Base-by-base conservation (phyloP, 169 alveolate genomes). In the Babesia divergens region DNA sequence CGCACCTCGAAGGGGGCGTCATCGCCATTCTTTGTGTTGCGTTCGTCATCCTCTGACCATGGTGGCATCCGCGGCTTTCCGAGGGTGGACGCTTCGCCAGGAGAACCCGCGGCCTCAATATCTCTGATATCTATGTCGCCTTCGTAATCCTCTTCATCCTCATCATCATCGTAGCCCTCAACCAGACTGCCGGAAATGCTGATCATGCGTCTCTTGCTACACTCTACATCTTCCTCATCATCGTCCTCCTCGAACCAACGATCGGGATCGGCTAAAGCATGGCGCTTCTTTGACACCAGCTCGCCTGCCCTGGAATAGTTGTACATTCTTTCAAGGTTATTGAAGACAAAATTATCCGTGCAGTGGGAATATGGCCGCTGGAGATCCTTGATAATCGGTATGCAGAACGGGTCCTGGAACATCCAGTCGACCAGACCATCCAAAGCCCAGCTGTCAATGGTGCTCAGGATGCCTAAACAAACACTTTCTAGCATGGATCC, bases 161-260 rank as follows among this genome's bases (percentile, higher is more conserved):
- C 72, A 11, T 62, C 72, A 55, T 62, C 72, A 42, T 72, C 84
- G 55, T 72, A 72, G 9, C 84, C 84, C 11, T 72, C 82, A 6
- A 72, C 84, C 34, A 72, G 37, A 20, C 59, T 56, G 3, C 55
- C 14, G 20, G 60, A n/a, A 1, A 22, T 6, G 60, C 37, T 38
- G 1, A 28, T 16, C 3, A 6, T 7, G 14, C 29, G 46, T 18
- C 59, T 18, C 16, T 44, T 62, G 20, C 43, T 37, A 14, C 14
- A 49, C 46, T 22, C 69, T 8, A 24, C 32, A 16, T 40, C 47
- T 24, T 62, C 72, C 37, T 58, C 71, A 1, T 80, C 88, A 4
- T 80, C 88, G 44, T 80, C 88, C 32, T 69, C 88, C 69, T 80
- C 88, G 54, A 80, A 80, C 88, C 88, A 80, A 22, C 70, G 55